Evolutionary conservation across 2,329 filamentous ascomycete species (phyloP).

Genomic region (Xylariaceae sp.): DNA sequence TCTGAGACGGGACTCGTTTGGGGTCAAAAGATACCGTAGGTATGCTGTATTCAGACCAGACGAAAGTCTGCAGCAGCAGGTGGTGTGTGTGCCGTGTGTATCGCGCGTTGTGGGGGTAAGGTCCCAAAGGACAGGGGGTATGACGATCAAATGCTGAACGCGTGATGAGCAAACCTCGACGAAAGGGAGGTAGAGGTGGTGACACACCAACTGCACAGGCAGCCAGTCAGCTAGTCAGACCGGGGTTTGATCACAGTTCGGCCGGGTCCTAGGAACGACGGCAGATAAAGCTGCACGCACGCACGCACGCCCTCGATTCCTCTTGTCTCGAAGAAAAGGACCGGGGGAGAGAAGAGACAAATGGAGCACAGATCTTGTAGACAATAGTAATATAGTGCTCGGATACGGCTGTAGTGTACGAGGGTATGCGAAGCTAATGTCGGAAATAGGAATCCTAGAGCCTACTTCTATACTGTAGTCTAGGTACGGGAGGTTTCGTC

Average conservation of each 20-base stretch:
- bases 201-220: slow-evolving; percentile 22
- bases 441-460: slow-evolving; percentile 13
- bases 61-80: slow-evolving; percentile 25
- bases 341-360: background rate
- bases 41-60: slow-evolving; percentile 32
- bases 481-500: too few relatives aligned
- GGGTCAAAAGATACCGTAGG: background rate
- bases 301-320: slow-evolving; percentile 3
- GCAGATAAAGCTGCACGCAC: slow-evolving; percentile 15
- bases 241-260: slow-evolving; percentile 17
- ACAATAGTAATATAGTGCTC: background rate
- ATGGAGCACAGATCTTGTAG: background rate
- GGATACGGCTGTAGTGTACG: background rate
- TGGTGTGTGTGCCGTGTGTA: slow-evolving; percentile 29
- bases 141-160: slow-evolving; percentile 36
- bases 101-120: slow-evolving; percentile 42
- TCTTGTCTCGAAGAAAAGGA: slow-evolving; percentile 1
- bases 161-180: slow-evolving; percentile 10
- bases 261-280: slow-evolving; percentile 16
- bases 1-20: slow-evolving; percentile 40
- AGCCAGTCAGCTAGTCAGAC: slow-evolving; percentile 23
- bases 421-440: slow-evolving; percentile 13
- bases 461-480: background rate
- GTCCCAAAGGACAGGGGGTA: slow-evolving; percentile 39
- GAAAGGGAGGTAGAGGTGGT: slow-evolving; percentile 14